Conservation (phyloP, 768 basidiomycete species). For the Tylopilus rubrobrunneus region DNA sequence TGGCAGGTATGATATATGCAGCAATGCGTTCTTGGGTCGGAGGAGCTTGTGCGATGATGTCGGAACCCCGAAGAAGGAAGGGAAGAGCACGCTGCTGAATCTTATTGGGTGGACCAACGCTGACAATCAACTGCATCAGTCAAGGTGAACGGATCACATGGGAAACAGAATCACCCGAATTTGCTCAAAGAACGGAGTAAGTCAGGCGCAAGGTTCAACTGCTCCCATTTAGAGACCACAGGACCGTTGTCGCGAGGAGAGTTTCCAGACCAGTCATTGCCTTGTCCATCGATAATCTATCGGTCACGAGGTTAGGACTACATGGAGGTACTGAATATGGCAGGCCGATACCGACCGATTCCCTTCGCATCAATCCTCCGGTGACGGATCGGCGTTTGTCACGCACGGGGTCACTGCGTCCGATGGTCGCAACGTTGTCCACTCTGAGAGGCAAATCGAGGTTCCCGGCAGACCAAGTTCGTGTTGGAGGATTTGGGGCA, state of each 20-base stretch:
- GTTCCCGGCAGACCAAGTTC: constrained; percentile 83
- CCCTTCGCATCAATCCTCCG: constrained; percentile 59
- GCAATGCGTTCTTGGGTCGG: constrained; percentile 98
- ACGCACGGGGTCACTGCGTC: constrained; percentile 39
- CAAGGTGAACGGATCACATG: constrained; percentile 2
- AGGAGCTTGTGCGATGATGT: constrained; percentile 98
- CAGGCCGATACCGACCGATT: constrained; percentile 65
- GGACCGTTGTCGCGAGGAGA: constrained; percentile 71
- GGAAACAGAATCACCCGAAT: constrained; percentile 70
- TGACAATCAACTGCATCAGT: constrained; percentile 31
- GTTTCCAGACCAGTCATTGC: constrained; percentile 50
- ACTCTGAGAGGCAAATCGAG: constrained; percentile 68
- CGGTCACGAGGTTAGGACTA: constrained; percentile 16
- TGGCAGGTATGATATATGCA: constrained; percentile 91
- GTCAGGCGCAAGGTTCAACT: constrained; percentile 80
- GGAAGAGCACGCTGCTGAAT: constrained; percentile 97
- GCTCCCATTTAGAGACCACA: constrained; percentile 94
- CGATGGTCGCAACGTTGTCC: constrained; percentile 36
- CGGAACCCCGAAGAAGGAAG: constrained; percentile 88
- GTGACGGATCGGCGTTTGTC: constrained; percentile 78
- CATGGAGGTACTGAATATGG: constrained; percentile 2
- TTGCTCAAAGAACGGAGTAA: constrained; percentile 84
- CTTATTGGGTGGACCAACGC: constrained; percentile 97
- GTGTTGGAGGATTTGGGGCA: constrained; percentile 64
- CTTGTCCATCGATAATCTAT: constrained; percentile 55